phyloP scores from a whole-genome alignment of 768 basidiomycete genomes.

The Cytidiella melzeri region DNA sequence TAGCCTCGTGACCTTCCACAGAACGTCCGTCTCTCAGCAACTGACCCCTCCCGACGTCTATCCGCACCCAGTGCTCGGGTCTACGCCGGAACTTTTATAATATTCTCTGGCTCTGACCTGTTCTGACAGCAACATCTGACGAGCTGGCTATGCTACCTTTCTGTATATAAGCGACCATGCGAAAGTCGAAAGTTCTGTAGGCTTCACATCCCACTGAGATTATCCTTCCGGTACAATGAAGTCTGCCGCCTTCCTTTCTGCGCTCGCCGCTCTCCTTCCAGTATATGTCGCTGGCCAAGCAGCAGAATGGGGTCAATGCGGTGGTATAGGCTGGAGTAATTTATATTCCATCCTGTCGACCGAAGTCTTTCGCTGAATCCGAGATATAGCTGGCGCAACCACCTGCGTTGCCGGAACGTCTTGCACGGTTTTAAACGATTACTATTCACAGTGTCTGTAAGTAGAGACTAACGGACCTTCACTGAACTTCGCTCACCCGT shows the following conservation, averaged over 20 bases:
- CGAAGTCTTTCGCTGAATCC: no score
- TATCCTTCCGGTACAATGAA: constrained; percentile 30
- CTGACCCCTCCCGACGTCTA: constrained; percentile 25
- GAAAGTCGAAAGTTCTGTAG: constrained; percentile 5
- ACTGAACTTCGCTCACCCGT: neutral
- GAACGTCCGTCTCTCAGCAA: constrained; percentile 12
- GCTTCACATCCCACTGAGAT: constrained; percentile 12
- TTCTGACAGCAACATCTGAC: neutral
- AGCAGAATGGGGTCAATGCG: constrained; percentile 46
- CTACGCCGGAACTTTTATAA: constrained; percentile 24
- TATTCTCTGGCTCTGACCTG: neutral
- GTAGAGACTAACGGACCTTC: constrained; percentile 4
- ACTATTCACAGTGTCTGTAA: constrained; percentile 31
- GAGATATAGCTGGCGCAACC: constrained; percentile 27
- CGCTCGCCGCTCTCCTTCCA: constrained; percentile 38
- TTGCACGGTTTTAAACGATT: constrained; percentile 26
- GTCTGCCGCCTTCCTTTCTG: constrained; percentile 35
- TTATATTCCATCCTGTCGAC: no score
- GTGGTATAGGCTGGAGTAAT: constrained; percentile 46
- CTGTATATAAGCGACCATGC: constrained; percentile 14
- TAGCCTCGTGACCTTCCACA: constrained; percentile 12
- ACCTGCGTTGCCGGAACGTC: constrained; percentile 27
- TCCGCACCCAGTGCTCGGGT: constrained; percentile 23
- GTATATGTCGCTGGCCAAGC: constrained; percentile 38
- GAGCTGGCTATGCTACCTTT: neutral